Base-by-base conservation (phyloP, 768 basidiomycete genomes). In the Hygrocybe punicea region DNA sequence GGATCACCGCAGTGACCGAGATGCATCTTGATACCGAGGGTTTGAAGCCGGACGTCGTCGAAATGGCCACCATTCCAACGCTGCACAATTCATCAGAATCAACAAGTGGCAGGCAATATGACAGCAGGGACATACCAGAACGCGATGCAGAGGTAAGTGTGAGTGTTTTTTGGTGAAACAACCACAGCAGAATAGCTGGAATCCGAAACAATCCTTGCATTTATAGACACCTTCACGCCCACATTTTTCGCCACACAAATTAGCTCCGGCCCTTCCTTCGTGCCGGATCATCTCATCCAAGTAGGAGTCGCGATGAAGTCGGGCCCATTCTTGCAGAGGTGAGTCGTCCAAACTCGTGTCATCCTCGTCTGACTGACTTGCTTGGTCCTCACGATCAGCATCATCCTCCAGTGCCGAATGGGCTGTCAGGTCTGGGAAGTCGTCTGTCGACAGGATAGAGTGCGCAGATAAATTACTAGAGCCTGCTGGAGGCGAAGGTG, bases 21-120 rank as follows among this genome's bases (percentile, higher is more conserved):
- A 21, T 60, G 59, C 1, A 62, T 21, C 7, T n/a, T 13, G 4
- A 62, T n/a, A 11, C 60, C 60, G 6, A 62, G 24, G 3, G 34
- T 23, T 16, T 16, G 3, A 4, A 62, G 59, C 6, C 33, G 23
- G 10, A 24, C 46, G 9, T 33, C 25, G 5, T 24, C 2, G 21
- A 60, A 62, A 33, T 21, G 45, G 3, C 9, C 7, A 8, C 57
- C 50, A 3, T 17, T 37, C 59, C 59, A 60, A 2, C 19, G n/a
- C 59, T 60, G 46, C 17, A 16, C n/a, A 6, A 16, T 51, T 6
- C 29, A 35, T 16, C 23, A 8, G 29, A 36, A 5, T 25, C 4
- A 29, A 36, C 24, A 29, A 23, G 29, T 13, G 6, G 19, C 17
- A 16, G 39, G n/a, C 16, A 17, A 21, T 37, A 35, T 7, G 17